phyloP scores from a whole-genome alignment of 2,329 filamentous ascomycete species.

The Triangularia setosa region DNA sequence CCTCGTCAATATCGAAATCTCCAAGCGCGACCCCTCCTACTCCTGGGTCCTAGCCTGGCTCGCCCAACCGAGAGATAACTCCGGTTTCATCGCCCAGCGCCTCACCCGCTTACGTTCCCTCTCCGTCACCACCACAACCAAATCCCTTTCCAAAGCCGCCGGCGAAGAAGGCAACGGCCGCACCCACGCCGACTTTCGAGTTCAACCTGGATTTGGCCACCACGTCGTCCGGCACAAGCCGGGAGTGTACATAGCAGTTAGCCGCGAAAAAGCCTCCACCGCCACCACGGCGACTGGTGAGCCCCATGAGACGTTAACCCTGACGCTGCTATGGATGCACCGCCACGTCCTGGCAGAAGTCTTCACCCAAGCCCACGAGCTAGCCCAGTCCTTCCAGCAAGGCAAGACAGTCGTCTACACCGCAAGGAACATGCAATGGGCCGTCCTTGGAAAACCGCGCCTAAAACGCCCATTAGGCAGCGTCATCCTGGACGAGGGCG shows the following conservation, averaged over 20 bases:
- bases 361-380: slow-evolving; percentile 78
- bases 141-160: slow-evolving; percentile 57
- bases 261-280: slow-evolving; percentile 79
- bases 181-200: slow-evolving; percentile 73
- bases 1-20: slow-evolving; percentile 94
- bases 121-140: slow-evolving; percentile 50
- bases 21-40: slow-evolving; percentile 88
- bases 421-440: slow-evolving; percentile 79
- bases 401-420: slow-evolving; percentile 93
- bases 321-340: slow-evolving; percentile 88
- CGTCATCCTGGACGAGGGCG: slow-evolving; percentile 77
- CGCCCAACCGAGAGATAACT: slow-evolving; percentile 68
- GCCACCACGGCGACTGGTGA: slow-evolving; percentile 78
- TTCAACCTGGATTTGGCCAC: slow-evolving; percentile 86
- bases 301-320: slow-evolving; percentile 88
- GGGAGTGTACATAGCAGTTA: slow-evolving; percentile 82
- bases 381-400: slow-evolving; percentile 76
- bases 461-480: slow-evolving; percentile 84
- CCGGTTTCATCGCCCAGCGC: slow-evolving; percentile 55
- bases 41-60: slow-evolving; percentile 95
- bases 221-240: slow-evolving; percentile 79
- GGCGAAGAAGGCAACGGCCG: slow-evolving; percentile 60
- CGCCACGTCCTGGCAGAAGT: slow-evolving; percentile 86
- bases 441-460: slow-evolving; percentile 75
- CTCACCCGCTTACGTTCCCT: slow-evolving; percentile 59